Base-by-base conservation (phyloP, 2,329 filamentous ascomycete species). In the Neonectria hederae region DNA sequence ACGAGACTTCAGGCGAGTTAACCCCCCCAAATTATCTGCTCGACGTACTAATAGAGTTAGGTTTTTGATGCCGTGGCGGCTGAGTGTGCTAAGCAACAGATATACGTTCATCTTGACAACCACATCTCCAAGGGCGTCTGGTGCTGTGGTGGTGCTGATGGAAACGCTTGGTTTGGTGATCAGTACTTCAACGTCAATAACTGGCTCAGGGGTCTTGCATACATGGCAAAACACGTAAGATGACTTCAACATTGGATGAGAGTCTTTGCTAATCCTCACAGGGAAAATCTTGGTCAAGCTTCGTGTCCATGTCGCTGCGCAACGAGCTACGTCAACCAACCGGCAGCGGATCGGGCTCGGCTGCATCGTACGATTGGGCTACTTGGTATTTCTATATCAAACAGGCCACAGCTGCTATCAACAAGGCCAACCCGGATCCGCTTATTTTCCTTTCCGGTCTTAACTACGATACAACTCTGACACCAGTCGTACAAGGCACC, bases 111-210 rank as follows among this genome's bases (percentile, higher is more conserved):
- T 65, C 78, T 89, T 0, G 87, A 89, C 74, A 89, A 89, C 71
- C 87, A 89, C 73, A 84, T 89, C 65, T 88, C 85, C 10, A 82
- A 80, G 51, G 87, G 81, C 2, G 79, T 79, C 59, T 90, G 87
- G 87, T 89, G 87, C 72, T 89, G 87, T 69, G 80, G 78, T 9
- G 78, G 75, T 0, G 77, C 72, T 0, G 87, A 89, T 55, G 86
- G 85, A 3, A 89, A 89, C 72, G 77, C 81, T 24, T 89, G 86
- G 86, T 89, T 87, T 77, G 86, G 87, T 11, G 88, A 91, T 71
- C 82, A 76, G 0, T 82, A 88, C 69, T 91, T 89, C 67, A 75
- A 85, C 61, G 80, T 84, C 0, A 76, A 79, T 1, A 89, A 89
- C 43, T 91, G 89, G 89, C 80, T 83, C 6, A 80, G 89, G 9